These are phyloP conservation scores for Skeletonema grethae DNA, from an alignment of 108 stramenopile species.

Conservation along the genomic window DNA sequence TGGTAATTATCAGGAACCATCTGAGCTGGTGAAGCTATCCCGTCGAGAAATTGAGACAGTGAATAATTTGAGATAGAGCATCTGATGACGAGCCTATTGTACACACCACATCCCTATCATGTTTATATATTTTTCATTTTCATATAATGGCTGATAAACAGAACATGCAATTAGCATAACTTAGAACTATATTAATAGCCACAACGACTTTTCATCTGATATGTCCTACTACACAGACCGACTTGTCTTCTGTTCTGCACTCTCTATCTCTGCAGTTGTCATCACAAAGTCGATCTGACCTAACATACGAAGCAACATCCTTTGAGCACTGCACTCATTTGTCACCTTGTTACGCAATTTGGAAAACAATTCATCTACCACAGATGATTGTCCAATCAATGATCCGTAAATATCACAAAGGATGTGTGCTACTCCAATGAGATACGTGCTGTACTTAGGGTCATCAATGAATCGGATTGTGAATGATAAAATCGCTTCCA, in stretches of 20 bases:
- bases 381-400: conserved; percentile 75
- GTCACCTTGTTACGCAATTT: conserved; percentile 76
- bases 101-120: background rate
- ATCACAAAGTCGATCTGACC: conserved; percentile 83
- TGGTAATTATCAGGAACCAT: conserved; percentile 50
- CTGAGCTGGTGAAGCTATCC: conserved; percentile 46
- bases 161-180: background rate
- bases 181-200: conserved; percentile 18
- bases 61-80: conserved; percentile 14
- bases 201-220: background rate
- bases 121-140: background rate
- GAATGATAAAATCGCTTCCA: conserved; percentile 85
- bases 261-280: conserved; percentile 49
- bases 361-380: conserved; percentile 83
- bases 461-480: conserved; percentile 77
- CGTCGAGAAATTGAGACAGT: conserved; percentile 45
- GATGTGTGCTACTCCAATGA: conserved; percentile 69
- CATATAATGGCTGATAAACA: conserved; percentile 4
- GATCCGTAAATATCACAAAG: conserved; percentile 57
- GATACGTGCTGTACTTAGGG: conserved; percentile 71
- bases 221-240: background rate
- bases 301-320: conserved; percentile 57
- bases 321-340: conserved; percentile 67
- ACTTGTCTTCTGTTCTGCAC: conserved; percentile 10
- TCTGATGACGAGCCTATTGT: too few relatives aligned